Evolutionary conservation across 2,329 filamentous ascomycete species (phyloP).

Genomic region (Colletotrichum tropicale): DNA sequence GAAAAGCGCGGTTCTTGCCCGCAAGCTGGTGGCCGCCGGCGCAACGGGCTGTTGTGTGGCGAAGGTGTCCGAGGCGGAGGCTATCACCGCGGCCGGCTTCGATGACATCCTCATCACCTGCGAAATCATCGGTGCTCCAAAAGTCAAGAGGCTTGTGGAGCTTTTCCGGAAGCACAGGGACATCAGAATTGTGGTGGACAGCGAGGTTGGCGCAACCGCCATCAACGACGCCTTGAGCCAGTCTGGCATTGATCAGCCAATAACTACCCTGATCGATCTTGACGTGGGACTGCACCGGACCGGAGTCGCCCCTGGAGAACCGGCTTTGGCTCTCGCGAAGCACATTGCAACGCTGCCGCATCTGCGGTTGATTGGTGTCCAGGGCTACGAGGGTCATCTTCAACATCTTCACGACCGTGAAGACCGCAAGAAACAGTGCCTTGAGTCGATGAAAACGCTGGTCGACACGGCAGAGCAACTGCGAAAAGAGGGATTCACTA

Average conservation of each 20-base stretch:
- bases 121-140: not conserved
- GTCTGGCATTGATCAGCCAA: not conserved
- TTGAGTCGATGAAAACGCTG: constrained; percentile 40
- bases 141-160: not conserved
- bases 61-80: constrained; percentile 53
- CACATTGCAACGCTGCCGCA: constrained; percentile 39
- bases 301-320: not conserved
- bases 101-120: not conserved
- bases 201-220: not conserved
- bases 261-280: not conserved
- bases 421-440: constrained; percentile 44
- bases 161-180: not conserved
- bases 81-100: constrained; percentile 33
- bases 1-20: constrained; percentile 50
- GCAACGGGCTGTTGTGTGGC: constrained; percentile 57
- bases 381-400: constrained; percentile 58
- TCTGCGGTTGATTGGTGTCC: constrained; percentile 50
- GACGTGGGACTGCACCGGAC: not conserved
- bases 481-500: constrained; percentile 43
- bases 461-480: constrained; percentile 46
- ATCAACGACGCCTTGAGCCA: not conserved
- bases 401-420: constrained; percentile 52
- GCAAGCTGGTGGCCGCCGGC: constrained; percentile 46
- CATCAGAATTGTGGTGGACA: not conserved
- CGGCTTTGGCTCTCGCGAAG: constrained; percentile 32